A percentile compares a stretch with the other conserved stretches of the same genome.
Evolutionary conservation across 225 moss, liverwort and hornwort genomes (phyloP).

Genomic region (Physcomitrellopsis africana): DNA sequence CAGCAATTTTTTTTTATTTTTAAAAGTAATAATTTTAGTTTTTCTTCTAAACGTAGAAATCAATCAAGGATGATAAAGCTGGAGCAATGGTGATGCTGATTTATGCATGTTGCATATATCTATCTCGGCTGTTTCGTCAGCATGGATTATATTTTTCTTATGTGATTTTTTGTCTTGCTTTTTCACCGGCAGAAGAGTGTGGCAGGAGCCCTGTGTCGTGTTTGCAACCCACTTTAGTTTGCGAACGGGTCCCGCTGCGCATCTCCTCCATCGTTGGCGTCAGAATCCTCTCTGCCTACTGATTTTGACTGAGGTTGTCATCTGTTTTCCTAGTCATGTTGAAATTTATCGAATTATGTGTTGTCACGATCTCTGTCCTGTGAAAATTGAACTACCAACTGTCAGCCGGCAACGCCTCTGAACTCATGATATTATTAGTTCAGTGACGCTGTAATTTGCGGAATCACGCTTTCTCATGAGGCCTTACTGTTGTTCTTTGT

Average conservation of each 20-base stretch:
- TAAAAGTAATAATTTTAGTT: neutral
- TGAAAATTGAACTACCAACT: neutral
- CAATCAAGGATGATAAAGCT: conserved; percentile 19
- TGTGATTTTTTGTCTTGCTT: neutral
- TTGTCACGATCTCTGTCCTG: conserved; percentile 12
- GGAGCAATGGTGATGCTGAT: conserved; percentile 3
- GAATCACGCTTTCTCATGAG: conserved; percentile 6
- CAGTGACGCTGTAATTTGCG: conserved; percentile 12
- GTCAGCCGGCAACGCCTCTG: conserved; percentile 7
- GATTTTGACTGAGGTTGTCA: conserved; percentile 77
- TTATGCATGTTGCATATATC: conserved; percentile 22
- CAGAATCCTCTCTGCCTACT: conserved; percentile 77
- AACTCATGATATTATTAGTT: conserved; percentile 2
- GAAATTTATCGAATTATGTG: conserved; percentile 15
- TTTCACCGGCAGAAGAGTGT: conserved; percentile 62
- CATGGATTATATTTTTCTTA: conserved; percentile 26
- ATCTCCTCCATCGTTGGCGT: conserved; percentile 83
- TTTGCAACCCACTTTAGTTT: conserved; percentile 88
- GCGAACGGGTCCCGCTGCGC: conserved; percentile 79
- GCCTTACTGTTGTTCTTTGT: neutral
- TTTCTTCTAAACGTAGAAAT: neutral
- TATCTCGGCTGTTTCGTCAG: conserved; percentile 16
- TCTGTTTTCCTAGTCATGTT: neutral
- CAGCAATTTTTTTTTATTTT: neutral
- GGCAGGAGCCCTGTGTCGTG: conserved; percentile 95